Evolutionary conservation across 2,329 filamentous ascomycete genomes (phyloP).

Genomic region (Teratosphaeria viscida): DNA sequence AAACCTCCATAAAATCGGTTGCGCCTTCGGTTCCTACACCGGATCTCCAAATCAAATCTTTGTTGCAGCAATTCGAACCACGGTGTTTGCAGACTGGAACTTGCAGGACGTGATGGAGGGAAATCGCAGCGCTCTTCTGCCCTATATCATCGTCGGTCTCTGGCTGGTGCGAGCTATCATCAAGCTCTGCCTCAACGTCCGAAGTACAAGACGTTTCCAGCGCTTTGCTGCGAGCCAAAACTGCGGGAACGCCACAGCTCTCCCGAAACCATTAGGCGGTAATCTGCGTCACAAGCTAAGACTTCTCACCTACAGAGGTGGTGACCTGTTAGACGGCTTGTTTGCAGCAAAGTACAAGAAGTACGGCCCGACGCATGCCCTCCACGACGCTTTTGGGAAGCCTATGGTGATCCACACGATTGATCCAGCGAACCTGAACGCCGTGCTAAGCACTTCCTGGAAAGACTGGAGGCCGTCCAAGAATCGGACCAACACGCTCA

Average conservation of each 20-base stretch:
- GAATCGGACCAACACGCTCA: conserved; percentile 9
- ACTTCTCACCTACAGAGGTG: conserved; percentile 7
- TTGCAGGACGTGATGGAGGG: neutral
- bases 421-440: conserved; percentile 11
- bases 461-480: conserved; percentile 10
- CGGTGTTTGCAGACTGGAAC: neutral
- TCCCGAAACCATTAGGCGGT: conserved; percentile 7
- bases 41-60: neutral
- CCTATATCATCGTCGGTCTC: neutral
- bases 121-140: neutral
- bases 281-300: conserved; percentile 11
- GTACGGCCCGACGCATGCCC: conserved; percentile 11
- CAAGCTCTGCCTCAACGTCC: neutral
- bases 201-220: neutral
- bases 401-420: conserved; percentile 12
- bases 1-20: neutral
- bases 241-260: neutral
- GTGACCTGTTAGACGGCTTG: conserved; percentile 11
- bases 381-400: conserved; percentile 6
- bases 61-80: neutral
- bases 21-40: neutral
- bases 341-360: conserved; percentile 10
- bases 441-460: conserved; percentile 7
- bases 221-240: neutral
- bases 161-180: neutral